Conservation (phyloP, 2,329 filamentous ascomycete species). For the Cladosporium sp. region DNA sequence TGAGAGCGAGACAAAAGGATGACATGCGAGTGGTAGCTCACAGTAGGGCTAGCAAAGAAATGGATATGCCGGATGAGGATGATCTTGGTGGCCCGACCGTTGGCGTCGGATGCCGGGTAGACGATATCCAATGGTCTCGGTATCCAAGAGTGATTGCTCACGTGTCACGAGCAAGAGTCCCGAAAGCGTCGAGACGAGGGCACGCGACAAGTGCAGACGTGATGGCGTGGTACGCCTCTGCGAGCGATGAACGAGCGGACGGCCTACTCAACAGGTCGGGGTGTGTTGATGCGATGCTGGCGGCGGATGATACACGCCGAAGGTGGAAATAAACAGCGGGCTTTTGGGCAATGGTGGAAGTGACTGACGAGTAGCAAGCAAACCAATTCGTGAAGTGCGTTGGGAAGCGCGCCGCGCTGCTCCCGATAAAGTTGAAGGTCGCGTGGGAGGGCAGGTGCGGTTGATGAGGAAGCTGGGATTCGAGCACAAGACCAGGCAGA, state of each 20-base stretch:
- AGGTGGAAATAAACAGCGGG: background rate
- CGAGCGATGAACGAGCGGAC: background rate
- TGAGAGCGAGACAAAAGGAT: no score
- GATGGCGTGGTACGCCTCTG: background rate
- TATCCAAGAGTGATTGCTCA: slow-evolving; percentile 2
- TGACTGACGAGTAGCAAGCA: background rate
- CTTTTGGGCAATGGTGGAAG: background rate
- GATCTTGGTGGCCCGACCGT: background rate
- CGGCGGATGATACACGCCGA: background rate
- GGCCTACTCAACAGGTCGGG: background rate
- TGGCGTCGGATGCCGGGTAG: background rate
- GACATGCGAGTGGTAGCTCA: background rate
- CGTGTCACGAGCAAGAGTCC: background rate
- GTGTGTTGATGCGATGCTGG: background rate
- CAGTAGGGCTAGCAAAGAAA: background rate
- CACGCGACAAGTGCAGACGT: background rate
- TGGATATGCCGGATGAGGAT: background rate
- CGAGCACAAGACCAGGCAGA: background rate
- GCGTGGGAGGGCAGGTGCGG: background rate
- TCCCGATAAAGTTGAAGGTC: background rate
- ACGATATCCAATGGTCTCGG: background rate
- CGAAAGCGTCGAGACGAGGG: background rate
- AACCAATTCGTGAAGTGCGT: background rate
- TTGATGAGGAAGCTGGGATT: background rate
- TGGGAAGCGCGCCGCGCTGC: background rate